phyloP scores from a whole-genome alignment of 2,329 filamentous ascomycete species.

The Claviceps sp. region DNA sequence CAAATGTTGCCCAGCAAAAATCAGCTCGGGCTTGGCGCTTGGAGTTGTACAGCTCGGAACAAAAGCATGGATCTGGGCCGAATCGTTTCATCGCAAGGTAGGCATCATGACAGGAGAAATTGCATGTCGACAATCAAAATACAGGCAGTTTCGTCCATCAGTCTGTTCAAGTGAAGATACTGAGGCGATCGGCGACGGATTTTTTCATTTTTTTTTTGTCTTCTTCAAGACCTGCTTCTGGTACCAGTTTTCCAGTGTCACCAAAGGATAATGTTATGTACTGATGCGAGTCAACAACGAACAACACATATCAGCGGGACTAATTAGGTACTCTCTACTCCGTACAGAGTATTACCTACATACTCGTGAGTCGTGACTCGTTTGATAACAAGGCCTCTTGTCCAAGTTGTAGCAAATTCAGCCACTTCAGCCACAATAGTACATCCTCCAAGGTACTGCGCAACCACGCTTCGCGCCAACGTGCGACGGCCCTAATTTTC shows the following conservation, averaged over 20 bases:
- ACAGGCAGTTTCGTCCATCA: not conserved
- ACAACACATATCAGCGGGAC: no score
- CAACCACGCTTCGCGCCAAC: not conserved
- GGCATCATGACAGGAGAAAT: not conserved
- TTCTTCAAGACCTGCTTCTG: not conserved
- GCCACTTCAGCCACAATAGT: not conserved
- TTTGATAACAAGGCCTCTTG: not conserved
- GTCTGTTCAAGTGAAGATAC: not conserved
- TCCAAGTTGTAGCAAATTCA: no score
- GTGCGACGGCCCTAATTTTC: slow-evolving; percentile 32
- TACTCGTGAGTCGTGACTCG: not conserved
- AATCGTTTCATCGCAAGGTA: not conserved
- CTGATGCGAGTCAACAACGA: no score
- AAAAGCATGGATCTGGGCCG: not conserved
- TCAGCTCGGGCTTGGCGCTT: not conserved
- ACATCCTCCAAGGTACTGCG: slow-evolving; percentile 3
- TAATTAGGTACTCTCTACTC: no score
- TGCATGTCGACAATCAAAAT: not conserved
- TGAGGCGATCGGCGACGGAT: no score
- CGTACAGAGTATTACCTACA: no score
- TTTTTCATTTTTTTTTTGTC: no score
- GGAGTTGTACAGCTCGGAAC: not conserved
- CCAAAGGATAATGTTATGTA: not conserved
- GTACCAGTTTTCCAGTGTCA: no score
- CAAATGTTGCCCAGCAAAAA: not conserved